Percentiles rank a stretch among this genome's conserved stretches.
Evolutionary conservation across 1,139 yeast species (phyloP).

Genomic region (Williopsis jadinii): DNA sequence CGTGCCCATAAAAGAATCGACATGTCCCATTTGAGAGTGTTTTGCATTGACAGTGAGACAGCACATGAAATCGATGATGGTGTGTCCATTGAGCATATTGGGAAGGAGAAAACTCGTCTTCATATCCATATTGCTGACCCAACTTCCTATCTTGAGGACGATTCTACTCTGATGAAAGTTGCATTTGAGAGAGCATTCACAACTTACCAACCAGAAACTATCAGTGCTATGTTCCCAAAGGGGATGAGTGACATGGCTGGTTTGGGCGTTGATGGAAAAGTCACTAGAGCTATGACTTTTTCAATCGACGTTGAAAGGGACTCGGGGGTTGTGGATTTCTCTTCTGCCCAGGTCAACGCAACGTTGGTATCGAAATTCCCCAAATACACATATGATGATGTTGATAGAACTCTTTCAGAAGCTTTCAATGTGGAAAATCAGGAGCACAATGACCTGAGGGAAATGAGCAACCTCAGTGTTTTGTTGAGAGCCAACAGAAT

Average conservation of each 20-base stretch:
- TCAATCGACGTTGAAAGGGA: conserved; percentile 31
- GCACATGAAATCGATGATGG: conserved; percentile 97
- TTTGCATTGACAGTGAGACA: conserved; percentile 73
- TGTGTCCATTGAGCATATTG: conserved; percentile 46
- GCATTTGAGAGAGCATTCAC: conserved; percentile 64
- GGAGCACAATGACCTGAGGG: conserved; percentile 28
- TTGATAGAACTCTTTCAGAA: conserved; percentile 32
- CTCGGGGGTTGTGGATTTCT: conserved; percentile 26
- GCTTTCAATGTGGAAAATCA: conserved; percentile 4
- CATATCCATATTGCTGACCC: conserved; percentile 89
- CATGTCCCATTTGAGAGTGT: conserved; percentile 46
- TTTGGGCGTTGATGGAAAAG: conserved; percentile 41
- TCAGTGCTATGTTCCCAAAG: conserved; percentile 67
- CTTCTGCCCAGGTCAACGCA: conserved; percentile 28
- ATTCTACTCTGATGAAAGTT: conserved; percentile 43
- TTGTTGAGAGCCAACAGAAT: conserved; percentile 28
- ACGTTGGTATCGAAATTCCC: conserved; percentile 38
- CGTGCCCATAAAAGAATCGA: conserved; percentile 31
- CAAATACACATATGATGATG: conserved; percentile 42
- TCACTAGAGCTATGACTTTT: conserved; percentile 45
- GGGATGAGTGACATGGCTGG: conserved; percentile 48
- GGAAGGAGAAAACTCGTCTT: conserved; percentile 34
- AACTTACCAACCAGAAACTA: conserved; percentile 64
- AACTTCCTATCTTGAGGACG: conserved; percentile 46
- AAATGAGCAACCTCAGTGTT: conserved; percentile 29